These are phyloP conservation scores for Fraxinus sp. DNA, from an alignment of 305 asterid genomes.

Conservation along the genomic window DNA sequence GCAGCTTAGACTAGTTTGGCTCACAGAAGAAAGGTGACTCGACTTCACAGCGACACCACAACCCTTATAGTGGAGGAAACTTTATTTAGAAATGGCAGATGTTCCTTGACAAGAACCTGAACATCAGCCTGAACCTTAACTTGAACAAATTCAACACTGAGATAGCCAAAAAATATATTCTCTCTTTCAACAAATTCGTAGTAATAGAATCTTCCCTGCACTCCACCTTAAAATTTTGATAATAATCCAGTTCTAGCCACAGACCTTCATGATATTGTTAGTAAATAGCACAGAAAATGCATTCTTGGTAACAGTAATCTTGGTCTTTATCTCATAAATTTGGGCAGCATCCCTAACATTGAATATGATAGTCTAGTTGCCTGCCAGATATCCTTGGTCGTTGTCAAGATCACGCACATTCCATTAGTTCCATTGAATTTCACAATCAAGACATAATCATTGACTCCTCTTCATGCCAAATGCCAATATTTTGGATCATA, in stretches of 20 bases:
- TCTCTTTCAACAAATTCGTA: neutral
- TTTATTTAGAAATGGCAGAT: neutral
- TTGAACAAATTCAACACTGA: neutral
- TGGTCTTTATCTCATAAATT: neutral
- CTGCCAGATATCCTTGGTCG: neutral
- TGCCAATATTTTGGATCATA: neutral
- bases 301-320: neutral
- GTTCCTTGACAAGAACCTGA: neutral
- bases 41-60: neutral
- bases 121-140: neutral
- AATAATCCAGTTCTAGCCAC: neutral
- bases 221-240: neutral
- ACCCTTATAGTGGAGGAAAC: neutral
- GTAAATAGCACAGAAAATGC: neutral
- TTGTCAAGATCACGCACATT: neutral
- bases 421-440: neutral
- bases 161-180: neutral
- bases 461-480: neutral
- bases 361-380: neutral
- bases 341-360: neutral
- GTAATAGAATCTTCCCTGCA: neutral
- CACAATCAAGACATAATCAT: slow-evolving; percentile 5
- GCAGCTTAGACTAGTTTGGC: neutral
- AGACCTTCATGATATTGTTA: neutral
- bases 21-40: neutral